A percentile compares a stretch with the other conserved stretches of the same genome.
Evolutionary conservation across 768 basidiomycete species (phyloP).

Genomic region (Leccinum longicurvipes): DNA sequence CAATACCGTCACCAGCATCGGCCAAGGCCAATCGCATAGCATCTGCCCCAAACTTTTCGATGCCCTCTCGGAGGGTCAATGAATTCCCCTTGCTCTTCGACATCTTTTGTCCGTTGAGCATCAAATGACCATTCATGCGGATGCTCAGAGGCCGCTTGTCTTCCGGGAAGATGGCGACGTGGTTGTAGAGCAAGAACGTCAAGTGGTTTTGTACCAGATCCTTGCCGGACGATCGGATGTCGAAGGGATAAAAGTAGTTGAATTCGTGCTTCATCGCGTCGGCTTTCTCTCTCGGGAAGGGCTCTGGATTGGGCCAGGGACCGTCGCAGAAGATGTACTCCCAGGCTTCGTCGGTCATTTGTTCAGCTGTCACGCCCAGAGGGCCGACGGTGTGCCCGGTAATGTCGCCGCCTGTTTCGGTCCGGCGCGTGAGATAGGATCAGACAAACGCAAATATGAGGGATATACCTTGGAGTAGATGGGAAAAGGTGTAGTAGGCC

Average conservation of each 20-base stretch:
- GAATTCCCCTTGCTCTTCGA: slow-evolving; percentile 95
- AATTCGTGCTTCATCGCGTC: slow-evolving; percentile 87
- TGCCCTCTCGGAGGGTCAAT: slow-evolving; percentile 82
- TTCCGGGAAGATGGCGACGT: slow-evolving; percentile 86
- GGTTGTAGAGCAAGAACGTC: slow-evolving; percentile 91
- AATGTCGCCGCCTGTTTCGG: slow-evolving; percentile 55
- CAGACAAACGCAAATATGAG: not conserved
- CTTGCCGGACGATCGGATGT: slow-evolving; percentile 96
- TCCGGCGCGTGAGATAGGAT: slow-evolving; percentile 7
- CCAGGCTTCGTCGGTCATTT: slow-evolving; percentile 98
- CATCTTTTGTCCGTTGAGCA: slow-evolving; percentile 99
- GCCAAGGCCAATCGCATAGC: slow-evolving; percentile 89
- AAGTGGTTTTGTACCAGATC: slow-evolving; percentile 95
- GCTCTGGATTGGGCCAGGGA: slow-evolving; percentile 64
- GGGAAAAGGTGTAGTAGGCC: slow-evolving; percentile 94
- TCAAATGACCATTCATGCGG: slow-evolving; percentile 93
- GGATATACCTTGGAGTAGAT: slow-evolving; percentile 80
- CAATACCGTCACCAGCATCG: slow-evolving; percentile 95
- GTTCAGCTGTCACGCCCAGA: slow-evolving; percentile 82
- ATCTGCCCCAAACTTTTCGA: slow-evolving; percentile 96
- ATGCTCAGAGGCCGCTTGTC: slow-evolving; percentile 90
- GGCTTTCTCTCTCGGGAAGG: slow-evolving; percentile 71
- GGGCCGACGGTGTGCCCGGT: slow-evolving; percentile 79
- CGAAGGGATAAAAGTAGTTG: slow-evolving; percentile 97
- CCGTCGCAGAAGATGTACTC: slow-evolving; percentile 85